Conservation (phyloP, 148 eudicot genomes). For the Suaeda aralocaspica region DNA sequence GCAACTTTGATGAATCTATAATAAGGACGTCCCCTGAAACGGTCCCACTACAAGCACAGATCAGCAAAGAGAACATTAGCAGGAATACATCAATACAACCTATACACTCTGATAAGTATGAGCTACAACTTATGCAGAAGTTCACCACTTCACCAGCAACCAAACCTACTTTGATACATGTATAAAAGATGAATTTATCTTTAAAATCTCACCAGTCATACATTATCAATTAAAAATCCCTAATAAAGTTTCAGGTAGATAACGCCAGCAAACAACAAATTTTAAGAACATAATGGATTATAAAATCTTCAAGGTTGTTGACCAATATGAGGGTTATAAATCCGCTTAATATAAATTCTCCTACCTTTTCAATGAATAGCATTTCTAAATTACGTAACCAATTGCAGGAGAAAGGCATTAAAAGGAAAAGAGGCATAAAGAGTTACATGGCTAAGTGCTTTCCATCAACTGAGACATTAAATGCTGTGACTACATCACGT, state of each 20-base stretch:
- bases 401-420: not conserved
- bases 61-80: not conserved
- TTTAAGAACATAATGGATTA: too few species aligned
- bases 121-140: not conserved
- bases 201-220: not conserved
- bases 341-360: too few species aligned
- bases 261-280: too few species aligned
- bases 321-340: too few species aligned
- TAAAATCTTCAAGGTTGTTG: too few species aligned
- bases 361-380: too few species aligned
- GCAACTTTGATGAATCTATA: slow-evolving; percentile 53
- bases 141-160: not conserved
- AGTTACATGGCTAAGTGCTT: slow-evolving; percentile 80
- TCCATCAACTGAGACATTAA: slow-evolving; percentile 76
- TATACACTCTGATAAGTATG: not conserved
- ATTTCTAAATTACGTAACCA: too few species aligned
- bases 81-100: slow-evolving; percentile 2
- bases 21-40: slow-evolving; percentile 65
- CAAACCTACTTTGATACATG: not conserved
- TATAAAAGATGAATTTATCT: not conserved
- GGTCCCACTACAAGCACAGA: slow-evolving; percentile 64
- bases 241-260: not conserved
- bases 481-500: slow-evolving; percentile 68
- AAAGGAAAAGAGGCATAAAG: not conserved
- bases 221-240: not conserved